Evolutionary conservation across 2,329 filamentous ascomycete species (phyloP), one percentile per base, ranked within the genome.

Genomic region (Cytospora leucostoma): DNA sequence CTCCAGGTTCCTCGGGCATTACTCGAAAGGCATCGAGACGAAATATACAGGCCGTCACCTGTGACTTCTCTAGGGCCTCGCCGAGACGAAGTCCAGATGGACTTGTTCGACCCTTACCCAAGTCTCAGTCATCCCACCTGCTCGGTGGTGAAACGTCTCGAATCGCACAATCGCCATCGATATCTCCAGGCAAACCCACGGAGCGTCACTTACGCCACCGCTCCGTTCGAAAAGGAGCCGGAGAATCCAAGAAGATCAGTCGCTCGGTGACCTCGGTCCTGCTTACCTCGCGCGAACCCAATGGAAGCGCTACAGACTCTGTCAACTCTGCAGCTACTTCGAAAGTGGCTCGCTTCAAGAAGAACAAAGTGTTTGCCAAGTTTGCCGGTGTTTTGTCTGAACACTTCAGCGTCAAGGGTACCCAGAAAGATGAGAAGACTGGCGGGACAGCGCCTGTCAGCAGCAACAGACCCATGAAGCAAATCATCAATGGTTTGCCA

Each of bases 291-390:
- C 35, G 61, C 12, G 57, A 59, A 19, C 47, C 33, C 7, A 47
- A 35, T 19, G 49, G 54, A 50, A 64, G 49, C 27, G 64, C 49
- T 13, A 32, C 49, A n/a, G 61, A 55, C n/a, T 37, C 52, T 38
- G 35, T 21, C 11, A 52, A 32, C 19, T 21, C 34, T 13, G 21
- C 34, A 19, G 27, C 53, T 15, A n/a, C 44, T n/a, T 21, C 37
- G n/a, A 66, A 61, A 32, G 33, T 60, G 17, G 53, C 58, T 12
- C 66, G 65, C 35, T 56, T 64, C 34, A 63, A 35, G 38, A 60
- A 65, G n/a, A 66, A 57, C 37, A 66, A 59, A 17, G 27, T 62
- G 13, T 58, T 67, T 27, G 49, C 59, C n/a, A 67, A 66, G 27
- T 53, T 67, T 19, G 59, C 66, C 13, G 60, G 50, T 35, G 66